Conservation (phyloP, 73 alveolate species). For the Paramecium caudatum region DNA sequence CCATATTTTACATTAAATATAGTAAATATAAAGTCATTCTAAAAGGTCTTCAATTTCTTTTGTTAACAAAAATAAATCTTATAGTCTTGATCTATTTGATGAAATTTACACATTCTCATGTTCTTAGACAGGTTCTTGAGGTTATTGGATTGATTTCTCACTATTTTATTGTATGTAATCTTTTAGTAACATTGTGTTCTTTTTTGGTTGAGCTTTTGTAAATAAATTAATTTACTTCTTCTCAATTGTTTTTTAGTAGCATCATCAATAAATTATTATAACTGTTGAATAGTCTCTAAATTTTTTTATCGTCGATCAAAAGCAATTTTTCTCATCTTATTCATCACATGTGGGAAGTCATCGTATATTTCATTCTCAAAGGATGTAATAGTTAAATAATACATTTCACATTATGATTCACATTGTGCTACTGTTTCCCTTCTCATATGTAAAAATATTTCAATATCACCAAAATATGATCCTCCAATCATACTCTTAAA, state of each 20-base stretch:
- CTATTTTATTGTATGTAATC: neutral
- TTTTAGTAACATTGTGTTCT: neutral
- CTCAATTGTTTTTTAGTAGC: neutral
- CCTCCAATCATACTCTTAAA: slow-evolving; percentile 84
- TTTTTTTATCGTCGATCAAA: slow-evolving; percentile 54
- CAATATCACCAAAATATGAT: slow-evolving; percentile 90
- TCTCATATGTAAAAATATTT: slow-evolving; percentile 70
- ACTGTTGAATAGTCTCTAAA: neutral
- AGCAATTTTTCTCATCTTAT: slow-evolving; percentile 74
- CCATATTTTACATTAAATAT: neutral
- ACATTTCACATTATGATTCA: slow-evolving; percentile 63
- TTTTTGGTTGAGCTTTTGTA: neutral
- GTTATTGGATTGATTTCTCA: neutral
- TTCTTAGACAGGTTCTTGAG: neutral
- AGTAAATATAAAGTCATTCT: neutral
- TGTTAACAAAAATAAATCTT: neutral
- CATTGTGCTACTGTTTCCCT: slow-evolving; percentile 63
- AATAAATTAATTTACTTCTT: neutral
- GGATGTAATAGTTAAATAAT: slow-evolving; percentile 64
- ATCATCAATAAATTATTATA: slow-evolving; percentile 6
- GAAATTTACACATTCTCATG: neutral
- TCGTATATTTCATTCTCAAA: slow-evolving; percentile 63
- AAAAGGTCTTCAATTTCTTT: neutral
- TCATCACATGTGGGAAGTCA: slow-evolving; percentile 73
- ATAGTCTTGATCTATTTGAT: neutral